Conservation (phyloP, 805 yeast species). For the Yarrowia yakushimensis region DNA sequence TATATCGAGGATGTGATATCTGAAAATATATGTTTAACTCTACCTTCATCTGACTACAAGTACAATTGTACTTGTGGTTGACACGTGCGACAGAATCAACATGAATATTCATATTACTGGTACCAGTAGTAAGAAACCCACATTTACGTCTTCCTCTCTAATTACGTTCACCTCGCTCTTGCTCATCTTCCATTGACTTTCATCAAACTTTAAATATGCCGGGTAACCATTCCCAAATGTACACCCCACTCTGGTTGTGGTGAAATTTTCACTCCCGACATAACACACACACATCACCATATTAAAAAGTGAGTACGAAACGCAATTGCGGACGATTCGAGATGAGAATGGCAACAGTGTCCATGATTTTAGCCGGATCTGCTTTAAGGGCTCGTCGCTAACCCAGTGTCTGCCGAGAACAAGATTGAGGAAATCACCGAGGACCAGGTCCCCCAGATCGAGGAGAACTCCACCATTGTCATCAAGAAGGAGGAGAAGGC, state of each 20-base stretch:
- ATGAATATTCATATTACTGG: no score
- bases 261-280: background rate
- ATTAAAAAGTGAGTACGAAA: slow-evolving; percentile 15
- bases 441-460: slow-evolving; percentile 46
- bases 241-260: slow-evolving; percentile 8
- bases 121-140: no score
- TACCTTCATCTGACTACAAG: background rate
- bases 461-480: slow-evolving; percentile 81
- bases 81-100: no score
- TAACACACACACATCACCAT: background rate
- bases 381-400: no score
- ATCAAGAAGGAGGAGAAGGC: slow-evolving; percentile 90
- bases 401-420: slow-evolving; percentile 23
- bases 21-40: no score
- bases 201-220: no score
- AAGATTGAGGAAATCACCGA: slow-evolving; percentile 25
- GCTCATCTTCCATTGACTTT: background rate
- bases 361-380: no score
- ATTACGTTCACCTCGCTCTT: no score
- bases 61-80: background rate
- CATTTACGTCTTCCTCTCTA: no score
- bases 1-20: no score
- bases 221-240: slow-evolving; percentile 23
- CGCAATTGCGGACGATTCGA: background rate
- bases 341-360: no score